Conservation (phyloP, 306 rosid genomes). For the Inga leiocalycina region DNA sequence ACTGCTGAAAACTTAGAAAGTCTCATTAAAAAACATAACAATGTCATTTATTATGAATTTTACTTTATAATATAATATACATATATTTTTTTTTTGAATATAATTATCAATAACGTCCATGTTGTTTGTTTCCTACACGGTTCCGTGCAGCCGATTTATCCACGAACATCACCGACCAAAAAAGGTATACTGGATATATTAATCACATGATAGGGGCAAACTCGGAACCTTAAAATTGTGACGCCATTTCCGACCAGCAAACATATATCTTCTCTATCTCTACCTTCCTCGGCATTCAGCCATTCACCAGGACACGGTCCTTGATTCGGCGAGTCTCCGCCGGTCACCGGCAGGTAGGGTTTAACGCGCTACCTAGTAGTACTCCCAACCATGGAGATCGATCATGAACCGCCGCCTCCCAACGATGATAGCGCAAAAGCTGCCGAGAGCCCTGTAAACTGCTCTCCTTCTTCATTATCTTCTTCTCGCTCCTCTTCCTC, state of each 20-base stretch:
- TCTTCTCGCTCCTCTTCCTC: slow-evolving; percentile 42
- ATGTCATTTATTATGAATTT: too few relatives aligned
- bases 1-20: too few relatives aligned
- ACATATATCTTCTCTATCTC: not conserved
- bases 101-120: too few relatives aligned
- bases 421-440: slow-evolving; percentile 45
- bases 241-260: slow-evolving; percentile 6
- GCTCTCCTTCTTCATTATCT: slow-evolving; percentile 23
- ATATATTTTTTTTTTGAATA: too few relatives aligned
- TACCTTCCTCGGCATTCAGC: not conserved
- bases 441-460: slow-evolving; percentile 36
- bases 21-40: too few relatives aligned
- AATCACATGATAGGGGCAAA: slow-evolving; percentile 33
- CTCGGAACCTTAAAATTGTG: slow-evolving; percentile 24
- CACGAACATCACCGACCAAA: slow-evolving; percentile 31
- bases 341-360: slow-evolving; percentile 44
- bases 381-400: slow-evolving; percentile 69
- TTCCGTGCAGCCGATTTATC: slow-evolving; percentile 23
- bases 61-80: too few relatives aligned
- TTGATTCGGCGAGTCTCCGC: slow-evolving; percentile 42
- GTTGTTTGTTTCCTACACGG: not conserved
- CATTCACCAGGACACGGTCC: slow-evolving; percentile 33
- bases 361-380: not conserved
- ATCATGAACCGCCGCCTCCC: slow-evolving; percentile 58
- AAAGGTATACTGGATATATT: slow-evolving; percentile 34